These are phyloP conservation scores for Hordeum pubiflorum DNA, from an alignment of 202 grass and related monocot genomes.

Conservation along the genomic window DNA sequence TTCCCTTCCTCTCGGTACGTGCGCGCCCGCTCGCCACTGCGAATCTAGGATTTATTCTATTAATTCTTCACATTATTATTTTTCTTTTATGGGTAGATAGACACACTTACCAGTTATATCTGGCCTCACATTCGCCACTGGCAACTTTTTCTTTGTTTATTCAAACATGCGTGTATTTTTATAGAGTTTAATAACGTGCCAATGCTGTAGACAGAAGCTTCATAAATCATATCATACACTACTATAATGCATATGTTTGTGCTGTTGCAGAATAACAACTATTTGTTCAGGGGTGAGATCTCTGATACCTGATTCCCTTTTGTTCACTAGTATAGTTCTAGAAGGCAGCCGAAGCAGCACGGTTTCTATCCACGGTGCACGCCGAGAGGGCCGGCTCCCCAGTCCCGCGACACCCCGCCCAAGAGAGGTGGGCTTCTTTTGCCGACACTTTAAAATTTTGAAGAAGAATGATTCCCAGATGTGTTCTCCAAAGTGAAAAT, in stretches of 20 bases:
- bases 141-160: background rate
- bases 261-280: background rate
- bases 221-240: background rate
- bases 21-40: background rate
- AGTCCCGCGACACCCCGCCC: slow-evolving; percentile 87
- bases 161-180: background rate
- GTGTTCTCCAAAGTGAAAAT: slow-evolving; percentile 5
- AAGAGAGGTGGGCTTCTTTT: slow-evolving; percentile 63
- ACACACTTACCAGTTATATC: background rate
- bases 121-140: background rate
- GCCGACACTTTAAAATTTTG: background rate
- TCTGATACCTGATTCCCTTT: slow-evolving; percentile 18
- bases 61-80: no score
- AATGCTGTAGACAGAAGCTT: slow-evolving; percentile 30
- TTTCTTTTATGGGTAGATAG: background rate
- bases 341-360: slow-evolving; percentile 51
- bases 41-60: background rate
- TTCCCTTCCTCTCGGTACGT: slow-evolving; percentile 59
- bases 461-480: background rate
- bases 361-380: slow-evolving; percentile 63
- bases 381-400: slow-evolving; percentile 59
- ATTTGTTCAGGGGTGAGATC: background rate
- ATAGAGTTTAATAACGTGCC: background rate
- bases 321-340: slow-evolving; percentile 49
- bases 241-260: background rate